phyloP scores from a whole-genome alignment of 2,329 filamentous ascomycete genomes.

The Didymella segeticola region DNA sequence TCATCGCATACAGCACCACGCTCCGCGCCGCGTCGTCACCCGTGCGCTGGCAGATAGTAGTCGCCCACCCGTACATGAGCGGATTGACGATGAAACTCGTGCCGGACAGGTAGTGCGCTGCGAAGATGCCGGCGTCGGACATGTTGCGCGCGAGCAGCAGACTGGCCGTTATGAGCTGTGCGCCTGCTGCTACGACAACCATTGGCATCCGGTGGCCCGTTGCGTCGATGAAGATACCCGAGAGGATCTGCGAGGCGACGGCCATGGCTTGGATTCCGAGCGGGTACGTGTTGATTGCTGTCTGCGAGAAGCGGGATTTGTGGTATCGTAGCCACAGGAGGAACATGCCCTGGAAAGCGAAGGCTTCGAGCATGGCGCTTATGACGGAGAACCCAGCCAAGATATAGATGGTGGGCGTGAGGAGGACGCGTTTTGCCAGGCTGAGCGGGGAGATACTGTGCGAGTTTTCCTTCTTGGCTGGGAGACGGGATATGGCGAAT shows the following conservation, averaged over 20 bases:
- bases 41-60: constrained; percentile 41
- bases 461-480: constrained; percentile 25
- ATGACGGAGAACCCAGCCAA: constrained; percentile 47
- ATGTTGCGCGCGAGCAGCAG: constrained; percentile 43
- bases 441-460: constrained; percentile 29
- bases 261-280: constrained; percentile 64
- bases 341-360: constrained; percentile 30
- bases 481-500: constrained; percentile 28
- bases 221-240: constrained; percentile 46
- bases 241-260: constrained; percentile 55
- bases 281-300: constrained; percentile 64
- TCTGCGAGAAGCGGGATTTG: constrained; percentile 38
- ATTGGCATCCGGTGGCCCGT: constrained; percentile 44
- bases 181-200: constrained; percentile 34
- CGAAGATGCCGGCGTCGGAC: constrained; percentile 41
- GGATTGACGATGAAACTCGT: constrained; percentile 50
- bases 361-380: constrained; percentile 45
- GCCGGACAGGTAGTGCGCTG: constrained; percentile 47
- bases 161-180: constrained; percentile 43
- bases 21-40: constrained; percentile 52
- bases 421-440: constrained; percentile 25
- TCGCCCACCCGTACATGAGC: constrained; percentile 50
- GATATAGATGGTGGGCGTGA: constrained; percentile 39
- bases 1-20: constrained; percentile 52
- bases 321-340: constrained; percentile 30